Evolutionary conservation across 2,329 filamentous ascomycete species (phyloP).

Genomic region (Calonectria hawksworthii): DNA sequence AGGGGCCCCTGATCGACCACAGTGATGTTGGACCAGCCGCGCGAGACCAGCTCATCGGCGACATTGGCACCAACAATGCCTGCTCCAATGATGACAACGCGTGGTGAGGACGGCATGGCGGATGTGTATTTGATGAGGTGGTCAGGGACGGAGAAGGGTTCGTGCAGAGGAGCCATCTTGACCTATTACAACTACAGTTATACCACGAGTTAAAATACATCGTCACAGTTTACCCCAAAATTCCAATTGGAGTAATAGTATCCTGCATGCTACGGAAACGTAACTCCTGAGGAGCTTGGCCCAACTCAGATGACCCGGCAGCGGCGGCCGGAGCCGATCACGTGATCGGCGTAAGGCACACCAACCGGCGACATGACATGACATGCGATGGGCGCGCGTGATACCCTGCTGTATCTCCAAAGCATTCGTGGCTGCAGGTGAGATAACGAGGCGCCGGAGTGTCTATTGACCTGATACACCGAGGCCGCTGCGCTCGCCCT

Average conservation of each 20-base stretch:
- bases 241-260: slow-evolving; percentile 7
- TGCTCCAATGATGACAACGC: slow-evolving; percentile 44
- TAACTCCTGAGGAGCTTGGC: background rate
- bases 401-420: slow-evolving; percentile 48
- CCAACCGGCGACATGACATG: background rate
- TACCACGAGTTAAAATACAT: slow-evolving; percentile 1
- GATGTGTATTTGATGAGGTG: background rate
- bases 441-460: slow-evolving; percentile 6
- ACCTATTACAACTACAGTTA: background rate
- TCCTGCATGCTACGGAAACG: background rate
- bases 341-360: slow-evolving; percentile 16
- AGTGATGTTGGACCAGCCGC: slow-evolving; percentile 75
- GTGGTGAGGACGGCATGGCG: slow-evolving; percentile 47
- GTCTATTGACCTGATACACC: background rate
- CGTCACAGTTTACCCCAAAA: background rate
- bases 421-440: background rate
- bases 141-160: background rate
- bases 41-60: slow-evolving; percentile 73
- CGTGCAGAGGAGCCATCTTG: slow-evolving; percentile 4
- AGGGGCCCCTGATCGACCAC: slow-evolving; percentile 75
- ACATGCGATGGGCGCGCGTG: slow-evolving; percentile 49
- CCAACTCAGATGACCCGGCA: slow-evolving; percentile 3
- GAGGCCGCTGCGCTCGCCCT: background rate
- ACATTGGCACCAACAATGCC: slow-evolving; percentile 76
- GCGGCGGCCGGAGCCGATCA: background rate